These are phyloP conservation scores for Aureobasidium subglaciale DNA, from an alignment of 2,329 filamentous ascomycete species.

Conservation along the genomic window DNA sequence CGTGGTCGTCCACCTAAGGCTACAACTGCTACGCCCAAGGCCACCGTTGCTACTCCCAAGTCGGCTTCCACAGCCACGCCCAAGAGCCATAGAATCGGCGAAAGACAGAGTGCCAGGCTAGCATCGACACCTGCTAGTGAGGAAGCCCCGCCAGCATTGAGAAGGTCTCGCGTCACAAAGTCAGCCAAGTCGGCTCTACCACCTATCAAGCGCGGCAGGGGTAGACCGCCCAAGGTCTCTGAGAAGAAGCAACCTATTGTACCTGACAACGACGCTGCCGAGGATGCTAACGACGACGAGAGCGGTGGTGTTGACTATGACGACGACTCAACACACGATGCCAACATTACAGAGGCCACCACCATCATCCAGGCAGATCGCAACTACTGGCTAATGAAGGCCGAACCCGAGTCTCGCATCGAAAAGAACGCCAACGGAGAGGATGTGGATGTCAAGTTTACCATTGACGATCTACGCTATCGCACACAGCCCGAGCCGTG, in stretches of 20 bases:
- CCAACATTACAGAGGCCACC: conserved; percentile 10
- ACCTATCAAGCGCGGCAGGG: conserved; percentile 16
- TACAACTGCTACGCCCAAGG: not conserved
- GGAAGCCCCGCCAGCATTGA: not conserved
- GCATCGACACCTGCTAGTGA: conserved; percentile 3
- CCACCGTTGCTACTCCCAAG: not conserved
- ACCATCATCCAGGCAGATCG: conserved; percentile 17
- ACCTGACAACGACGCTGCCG: not conserved
- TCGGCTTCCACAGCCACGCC: not conserved
- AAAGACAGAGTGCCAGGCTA: conserved; percentile 16
- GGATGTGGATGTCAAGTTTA: conserved; percentile 82
- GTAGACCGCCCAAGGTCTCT: conserved; percentile 20
- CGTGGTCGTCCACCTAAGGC: conserved; percentile 23
- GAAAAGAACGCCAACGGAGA: conserved; percentile 64
- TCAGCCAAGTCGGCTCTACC: not conserved
- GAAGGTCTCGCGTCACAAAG: not conserved
- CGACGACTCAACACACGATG: conserved; percentile 1
- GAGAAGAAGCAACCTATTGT: not conserved
- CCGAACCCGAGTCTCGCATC: conserved; percentile 72
- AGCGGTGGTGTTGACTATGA: conserved; percentile 12
- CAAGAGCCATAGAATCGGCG: not conserved
- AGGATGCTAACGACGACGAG: conserved; percentile 11
- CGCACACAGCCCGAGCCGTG: conserved; percentile 76
- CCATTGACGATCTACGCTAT: conserved; percentile 77
- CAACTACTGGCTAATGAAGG: conserved; percentile 45